phyloP scores from a whole-genome alignment of 805 yeast genomes.

The Kodamaea fukazawae region DNA sequence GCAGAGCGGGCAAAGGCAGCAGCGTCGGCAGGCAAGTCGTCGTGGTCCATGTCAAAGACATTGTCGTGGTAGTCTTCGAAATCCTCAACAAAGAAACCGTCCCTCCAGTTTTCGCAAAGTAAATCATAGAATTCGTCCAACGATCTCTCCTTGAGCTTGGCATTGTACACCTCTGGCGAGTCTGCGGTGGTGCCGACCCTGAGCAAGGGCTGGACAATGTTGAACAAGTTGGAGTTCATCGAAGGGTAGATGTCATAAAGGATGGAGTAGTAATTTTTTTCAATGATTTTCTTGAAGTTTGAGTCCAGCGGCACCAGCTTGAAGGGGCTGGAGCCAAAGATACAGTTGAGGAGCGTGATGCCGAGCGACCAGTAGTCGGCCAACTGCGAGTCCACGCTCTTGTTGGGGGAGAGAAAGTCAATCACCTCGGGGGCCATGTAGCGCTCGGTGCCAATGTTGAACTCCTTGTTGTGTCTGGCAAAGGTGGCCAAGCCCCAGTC shows the following conservation, averaged over 20 bases:
- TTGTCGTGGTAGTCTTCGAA: constrained; percentile 21
- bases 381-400: constrained; percentile 16
- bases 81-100: constrained; percentile 48
- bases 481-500: constrained; percentile 52
- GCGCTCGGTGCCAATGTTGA: constrained; percentile 55
- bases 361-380: constrained; percentile 60
- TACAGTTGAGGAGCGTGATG: constrained; percentile 46
- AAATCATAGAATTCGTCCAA: constrained; percentile 24
- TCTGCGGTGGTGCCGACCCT: constrained; percentile 36
- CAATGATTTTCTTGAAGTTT: constrained; percentile 43
- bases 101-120: constrained; percentile 27
- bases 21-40: constrained; percentile 17
- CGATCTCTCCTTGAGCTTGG: constrained; percentile 21
- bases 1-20: neutral
- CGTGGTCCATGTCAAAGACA: constrained; percentile 38
- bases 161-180: constrained; percentile 12
- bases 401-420: constrained; percentile 27
- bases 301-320: constrained; percentile 33
- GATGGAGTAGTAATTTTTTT: constrained; percentile 35
- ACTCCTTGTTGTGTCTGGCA: constrained; percentile 25
- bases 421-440: constrained; percentile 58
- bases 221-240: constrained; percentile 42
- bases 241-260: constrained; percentile 50
- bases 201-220: constrained; percentile 41
- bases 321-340: constrained; percentile 55